Conservation (phyloP, 2,329 filamentous ascomycete species). For the Alternaria viburni region DNA sequence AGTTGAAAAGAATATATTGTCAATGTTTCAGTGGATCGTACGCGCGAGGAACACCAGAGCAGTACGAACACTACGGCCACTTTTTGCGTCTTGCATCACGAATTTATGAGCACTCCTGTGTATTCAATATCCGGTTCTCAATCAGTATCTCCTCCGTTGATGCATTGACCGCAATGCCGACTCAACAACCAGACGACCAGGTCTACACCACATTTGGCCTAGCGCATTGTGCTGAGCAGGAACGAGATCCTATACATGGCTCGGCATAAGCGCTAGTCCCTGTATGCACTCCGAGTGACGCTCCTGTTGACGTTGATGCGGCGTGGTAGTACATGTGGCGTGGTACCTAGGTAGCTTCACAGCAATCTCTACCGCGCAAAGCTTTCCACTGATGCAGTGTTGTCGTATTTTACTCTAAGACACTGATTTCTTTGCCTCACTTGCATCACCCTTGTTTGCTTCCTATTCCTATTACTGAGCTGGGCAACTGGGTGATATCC, state of each 20-base stretch:
- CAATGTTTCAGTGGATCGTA: not conserved
- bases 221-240: not conserved
- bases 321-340: not conserved
- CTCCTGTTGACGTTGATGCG: not conserved
- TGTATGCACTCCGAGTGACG: not conserved
- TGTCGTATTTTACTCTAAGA: not conserved
- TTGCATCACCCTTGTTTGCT: not conserved
- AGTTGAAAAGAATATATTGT: not conserved
- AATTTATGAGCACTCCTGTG: not conserved
- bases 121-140: not conserved
- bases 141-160: not conserved
- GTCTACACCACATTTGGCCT: not conserved
- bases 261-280: not conserved
- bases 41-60: not conserved
- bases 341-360: not conserved
- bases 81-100: not conserved
- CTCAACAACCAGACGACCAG: not conserved
- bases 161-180: not conserved
- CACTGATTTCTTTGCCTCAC: not conserved
- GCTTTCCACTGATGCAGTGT: not conserved
- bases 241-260: not conserved
- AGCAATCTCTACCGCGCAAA: not conserved
- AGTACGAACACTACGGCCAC: not conserved
- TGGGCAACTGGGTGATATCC: not conserved
- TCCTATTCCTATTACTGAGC: not conserved